A percentile compares a stretch with the other conserved stretches of the same genome.
Evolutionary conservation across 805 yeast genomes (phyloP).

Genomic region (Sugiyamaella lignohabitans): DNA sequence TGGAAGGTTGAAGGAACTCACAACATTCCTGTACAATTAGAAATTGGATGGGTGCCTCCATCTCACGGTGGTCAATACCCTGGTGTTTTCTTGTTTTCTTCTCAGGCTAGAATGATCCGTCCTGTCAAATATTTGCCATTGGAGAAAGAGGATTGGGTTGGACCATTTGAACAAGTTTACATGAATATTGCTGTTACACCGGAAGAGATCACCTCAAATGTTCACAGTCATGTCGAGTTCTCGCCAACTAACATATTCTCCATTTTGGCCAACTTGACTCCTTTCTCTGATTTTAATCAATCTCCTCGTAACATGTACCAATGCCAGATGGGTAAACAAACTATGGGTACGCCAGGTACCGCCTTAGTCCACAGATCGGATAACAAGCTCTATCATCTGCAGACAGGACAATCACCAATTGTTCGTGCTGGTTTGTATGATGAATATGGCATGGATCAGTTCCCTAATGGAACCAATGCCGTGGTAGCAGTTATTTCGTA

Average conservation of each 20-base stretch:
- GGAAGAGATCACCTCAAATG: conserved; percentile 71
- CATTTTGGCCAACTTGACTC: conserved; percentile 93
- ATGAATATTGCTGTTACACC: conserved; percentile 95
- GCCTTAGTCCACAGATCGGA: conserved; percentile 89
- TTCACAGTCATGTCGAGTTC: conserved; percentile 90
- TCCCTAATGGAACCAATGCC: conserved; percentile 97
- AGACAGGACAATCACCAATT: conserved; percentile 94
- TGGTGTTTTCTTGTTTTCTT: conserved; percentile 86
- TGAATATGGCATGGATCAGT: conserved; percentile 95
- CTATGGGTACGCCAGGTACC: conserved; percentile 99
- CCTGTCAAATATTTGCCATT: conserved; percentile 89
- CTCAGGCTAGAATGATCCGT: conserved; percentile 91
- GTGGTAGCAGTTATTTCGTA: conserved; percentile 98
- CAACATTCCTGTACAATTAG: conserved; percentile 79
- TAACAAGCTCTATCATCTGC: conserved; percentile 87
- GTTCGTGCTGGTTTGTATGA: conserved; percentile 91
- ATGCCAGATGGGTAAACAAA: conserved; percentile 99
- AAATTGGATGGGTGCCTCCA: conserved; percentile 96
- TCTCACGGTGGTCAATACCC: conserved; percentile 95
- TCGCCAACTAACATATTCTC: conserved; percentile 93
- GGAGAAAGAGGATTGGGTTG: conserved; percentile 77
- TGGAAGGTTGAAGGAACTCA: conserved; percentile 84
- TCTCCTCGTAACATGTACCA: conserved; percentile 99
- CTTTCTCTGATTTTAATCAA: conserved; percentile 97
- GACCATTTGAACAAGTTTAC: conserved; percentile 97